phyloP scores from a whole-genome alignment of 108 stramenopile genomes.

The Pseudonitzschia pungens region DNA sequence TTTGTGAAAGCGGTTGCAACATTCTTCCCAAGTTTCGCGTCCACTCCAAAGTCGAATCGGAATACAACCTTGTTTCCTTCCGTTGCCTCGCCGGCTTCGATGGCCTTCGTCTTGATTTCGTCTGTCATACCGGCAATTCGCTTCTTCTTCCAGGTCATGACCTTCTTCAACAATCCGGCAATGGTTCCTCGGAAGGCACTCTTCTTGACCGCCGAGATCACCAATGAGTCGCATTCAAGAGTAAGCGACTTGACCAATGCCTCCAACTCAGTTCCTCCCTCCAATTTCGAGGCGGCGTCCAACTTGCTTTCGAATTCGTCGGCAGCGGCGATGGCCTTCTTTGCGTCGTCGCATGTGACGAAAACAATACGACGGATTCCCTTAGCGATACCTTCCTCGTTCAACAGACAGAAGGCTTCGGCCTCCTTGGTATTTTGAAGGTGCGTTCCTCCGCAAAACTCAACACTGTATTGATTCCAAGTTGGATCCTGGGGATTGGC shows the following conservation, averaged over 20 bases:
- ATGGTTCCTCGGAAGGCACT: constrained; percentile 61
- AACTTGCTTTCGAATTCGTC: constrained; percentile 68
- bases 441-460: constrained; percentile 99
- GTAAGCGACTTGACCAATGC: constrained; percentile 71
- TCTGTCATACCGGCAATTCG: constrained; percentile 72
- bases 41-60: constrained; percentile 88
- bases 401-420: constrained; percentile 88
- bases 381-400: constrained; percentile 97
- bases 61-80: constrained; percentile 81
- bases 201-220: constrained; percentile 83
- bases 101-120: constrained; percentile 61
- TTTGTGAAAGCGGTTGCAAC: constrained; percentile 81
- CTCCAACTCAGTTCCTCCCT: constrained; percentile 66
- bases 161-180: constrained; percentile 61
- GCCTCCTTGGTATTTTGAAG: constrained; percentile 95
- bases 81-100: constrained; percentile 59
- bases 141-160: constrained; percentile 83
- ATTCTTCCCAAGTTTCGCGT: constrained; percentile 89
- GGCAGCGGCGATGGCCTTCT: constrained; percentile 74
- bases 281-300: constrained; percentile 60
- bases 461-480: constrained; percentile 93
- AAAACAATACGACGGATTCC: constrained; percentile 96
- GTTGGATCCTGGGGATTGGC: constrained; percentile 83
- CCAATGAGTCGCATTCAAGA: constrained; percentile 60
- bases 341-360: constrained; percentile 88